Percentiles rank a stretch among this genome's conserved stretches.
These are phyloP conservation scores for Vitis hybrid DNA, from an alignment of 177 flowering plant species.

Conservation along the genomic window DNA sequence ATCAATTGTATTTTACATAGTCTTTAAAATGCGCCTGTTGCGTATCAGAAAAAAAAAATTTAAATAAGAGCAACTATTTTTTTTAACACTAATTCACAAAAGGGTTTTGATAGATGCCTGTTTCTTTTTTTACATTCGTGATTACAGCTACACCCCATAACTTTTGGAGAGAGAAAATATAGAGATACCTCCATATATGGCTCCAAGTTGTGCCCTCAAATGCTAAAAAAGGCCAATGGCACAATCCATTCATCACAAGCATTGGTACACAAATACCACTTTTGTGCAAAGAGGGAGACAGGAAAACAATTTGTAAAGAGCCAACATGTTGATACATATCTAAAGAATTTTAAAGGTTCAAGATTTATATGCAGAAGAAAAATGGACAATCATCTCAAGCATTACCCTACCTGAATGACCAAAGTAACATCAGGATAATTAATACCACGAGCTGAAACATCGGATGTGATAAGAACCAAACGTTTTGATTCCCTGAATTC, in stretches of 20 bases:
- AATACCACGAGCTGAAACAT: conserved; percentile 92
- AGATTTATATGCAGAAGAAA: not conserved
- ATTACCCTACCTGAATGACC: conserved; percentile 74
- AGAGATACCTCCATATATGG: no score
- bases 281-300: not conserved
- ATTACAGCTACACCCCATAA: no score
- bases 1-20: no score
- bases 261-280: not conserved
- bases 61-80: no score
- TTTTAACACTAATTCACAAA: no score
- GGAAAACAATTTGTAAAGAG: not conserved
- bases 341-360: not conserved
- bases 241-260: not conserved
- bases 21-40: no score
- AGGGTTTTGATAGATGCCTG: no score
- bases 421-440: conserved; percentile 93
- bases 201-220: no score
- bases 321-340: not conserved
- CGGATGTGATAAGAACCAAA: conserved; percentile 79
- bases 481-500: conserved; percentile 79
- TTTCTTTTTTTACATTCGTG: no score
- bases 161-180: no score
- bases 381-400: not conserved
- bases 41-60: no score
- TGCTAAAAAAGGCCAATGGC: no score